Base-by-base conservation (phyloP, 352 stramenopile genomes). In the Phytopythium sindhum region DNA sequence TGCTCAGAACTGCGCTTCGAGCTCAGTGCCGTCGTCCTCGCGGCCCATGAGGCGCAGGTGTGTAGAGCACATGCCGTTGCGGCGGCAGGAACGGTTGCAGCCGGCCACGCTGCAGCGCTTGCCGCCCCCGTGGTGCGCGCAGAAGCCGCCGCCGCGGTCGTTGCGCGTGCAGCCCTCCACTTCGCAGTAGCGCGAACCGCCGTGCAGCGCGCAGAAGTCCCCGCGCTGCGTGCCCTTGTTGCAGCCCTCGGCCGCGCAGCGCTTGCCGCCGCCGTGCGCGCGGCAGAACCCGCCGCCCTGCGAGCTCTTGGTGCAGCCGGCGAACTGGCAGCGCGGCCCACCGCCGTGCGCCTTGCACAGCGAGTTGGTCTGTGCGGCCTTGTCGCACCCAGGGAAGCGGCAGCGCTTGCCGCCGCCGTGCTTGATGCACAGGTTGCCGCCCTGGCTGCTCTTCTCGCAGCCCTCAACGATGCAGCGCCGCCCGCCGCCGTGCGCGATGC, bases 331-430 rank as follows among this genome's bases (percentile, higher is more conserved):
- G 35, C 89, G 89, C 33, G 79, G 85, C 41, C 85, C 89, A 57
- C 88, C 88, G 39, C 88, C 88, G 66, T 96, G 88, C n/a, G 80
- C 76, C 67, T 92, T 93, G 84, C 88, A 96, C 61, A 94, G 67
- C 39, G 87, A 88, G 73, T 91, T 93, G 33, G 84, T 91, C 73
- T 95, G 86, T 3, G 84, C 83, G 5, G 83, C 84, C 70, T 93
- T 93, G 70, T 87, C 72, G 54, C 88, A 96, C 10, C 84, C 84
- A 28, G 89, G 70, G 62, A 84, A 69, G 59, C 78, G 84, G 74
- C 88, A 96, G 54, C 82, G 84, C 69, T 90, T 91, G 63, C 88
- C 87, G 44, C 87, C 88, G 28, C 88, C 88, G 60, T 96, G 88
- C 57, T 88, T 87, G 50, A 94, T 93, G 75, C 88, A 96, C 56